Conservation (phyloP, 495 filamentous ascomycete genomes). For the Extremus antarcticus region DNA sequence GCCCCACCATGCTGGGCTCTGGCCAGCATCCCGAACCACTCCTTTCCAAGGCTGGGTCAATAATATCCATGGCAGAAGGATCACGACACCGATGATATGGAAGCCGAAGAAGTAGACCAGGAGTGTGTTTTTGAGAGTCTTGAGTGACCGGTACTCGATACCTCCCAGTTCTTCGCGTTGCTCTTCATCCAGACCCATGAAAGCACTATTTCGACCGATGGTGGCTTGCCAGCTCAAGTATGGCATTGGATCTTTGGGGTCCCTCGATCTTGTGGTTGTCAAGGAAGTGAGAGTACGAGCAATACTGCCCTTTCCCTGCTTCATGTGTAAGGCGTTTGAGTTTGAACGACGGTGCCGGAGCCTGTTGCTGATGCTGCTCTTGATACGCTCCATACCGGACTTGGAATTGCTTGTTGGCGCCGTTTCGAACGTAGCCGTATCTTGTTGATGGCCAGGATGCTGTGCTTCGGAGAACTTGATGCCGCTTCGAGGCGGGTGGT, state of each 20-base stretch:
- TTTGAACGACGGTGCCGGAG: conserved; percentile 3
- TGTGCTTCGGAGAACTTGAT: conserved; percentile 42
- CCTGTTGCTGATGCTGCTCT: neutral
- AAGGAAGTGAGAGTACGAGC: conserved; percentile 29
- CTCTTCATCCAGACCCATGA: conserved; percentile 75
- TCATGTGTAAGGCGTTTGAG: neutral
- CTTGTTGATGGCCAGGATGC: conserved; percentile 19
- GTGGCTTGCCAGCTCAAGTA: conserved; percentile 94
- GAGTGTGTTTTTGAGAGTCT: conserved; percentile 69
- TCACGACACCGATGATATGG: conserved; percentile 59
- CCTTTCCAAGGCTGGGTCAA: conserved; percentile 36
- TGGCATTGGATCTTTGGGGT: conserved; percentile 46
- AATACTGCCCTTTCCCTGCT: conserved; percentile 1
- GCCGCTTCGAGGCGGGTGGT: conserved; percentile 29
- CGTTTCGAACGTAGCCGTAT: neutral
- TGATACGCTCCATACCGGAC: neutral
- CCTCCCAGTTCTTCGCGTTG: conserved; percentile 89
- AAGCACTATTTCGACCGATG: conserved; percentile 80
- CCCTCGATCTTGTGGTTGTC: conserved; percentile 31
- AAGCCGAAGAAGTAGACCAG: conserved; percentile 68
- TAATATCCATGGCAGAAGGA: conserved; percentile 71
- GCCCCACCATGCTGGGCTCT: conserved; percentile 75
- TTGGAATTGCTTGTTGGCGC: neutral
- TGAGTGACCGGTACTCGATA: conserved; percentile 86
- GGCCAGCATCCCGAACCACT: conserved; percentile 46